These are phyloP conservation scores for Microsporum audouinii DNA, from an alignment of 2,329 filamentous ascomycete genomes.

Conservation along the genomic window DNA sequence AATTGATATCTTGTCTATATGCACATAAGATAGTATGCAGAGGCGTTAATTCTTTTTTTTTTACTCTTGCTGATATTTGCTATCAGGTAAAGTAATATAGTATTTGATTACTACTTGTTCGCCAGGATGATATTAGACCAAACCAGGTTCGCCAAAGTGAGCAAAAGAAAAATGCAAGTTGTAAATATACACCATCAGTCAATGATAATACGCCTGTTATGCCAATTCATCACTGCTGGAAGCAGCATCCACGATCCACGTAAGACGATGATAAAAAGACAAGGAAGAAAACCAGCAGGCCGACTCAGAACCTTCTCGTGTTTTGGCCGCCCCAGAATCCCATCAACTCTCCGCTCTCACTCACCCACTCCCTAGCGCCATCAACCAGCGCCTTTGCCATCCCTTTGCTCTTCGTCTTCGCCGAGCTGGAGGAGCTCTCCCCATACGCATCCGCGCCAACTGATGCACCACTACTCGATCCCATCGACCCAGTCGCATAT, in stretches of 20 bases:
- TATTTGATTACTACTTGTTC: not conserved
- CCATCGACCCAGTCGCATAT: constrained; percentile 45
- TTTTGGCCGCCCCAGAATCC: constrained; percentile 51
- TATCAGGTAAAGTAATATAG: not conserved
- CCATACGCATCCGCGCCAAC: constrained; percentile 10
- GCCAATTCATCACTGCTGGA: not conserved
- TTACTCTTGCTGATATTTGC: not conserved
- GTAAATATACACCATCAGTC: not conserved
- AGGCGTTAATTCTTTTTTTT: not conserved
- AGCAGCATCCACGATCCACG: not conserved
- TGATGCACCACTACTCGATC: constrained; percentile 10
- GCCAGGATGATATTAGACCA: not conserved
- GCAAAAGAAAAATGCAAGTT: not conserved
- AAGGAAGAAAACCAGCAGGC: not conserved
- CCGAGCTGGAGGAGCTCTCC: constrained; percentile 15
- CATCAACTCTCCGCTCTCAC: constrained; percentile 51
- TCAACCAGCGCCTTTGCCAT: constrained; percentile 55
- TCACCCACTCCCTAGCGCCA: constrained; percentile 48
- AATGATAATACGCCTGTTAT: not conserved
- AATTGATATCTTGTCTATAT: not conserved
- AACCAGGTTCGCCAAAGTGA: not conserved
- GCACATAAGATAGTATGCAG: constrained; percentile 1
- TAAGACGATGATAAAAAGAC: not conserved
- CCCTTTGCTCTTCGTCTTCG: constrained; percentile 42
- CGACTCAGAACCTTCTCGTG: constrained; percentile 35